Evolutionary conservation across 371 early-diverging fungal genomes (phyloP), one percentile per base, ranked within the genome.

Genomic region (Catenaria anguillulae): DNA sequence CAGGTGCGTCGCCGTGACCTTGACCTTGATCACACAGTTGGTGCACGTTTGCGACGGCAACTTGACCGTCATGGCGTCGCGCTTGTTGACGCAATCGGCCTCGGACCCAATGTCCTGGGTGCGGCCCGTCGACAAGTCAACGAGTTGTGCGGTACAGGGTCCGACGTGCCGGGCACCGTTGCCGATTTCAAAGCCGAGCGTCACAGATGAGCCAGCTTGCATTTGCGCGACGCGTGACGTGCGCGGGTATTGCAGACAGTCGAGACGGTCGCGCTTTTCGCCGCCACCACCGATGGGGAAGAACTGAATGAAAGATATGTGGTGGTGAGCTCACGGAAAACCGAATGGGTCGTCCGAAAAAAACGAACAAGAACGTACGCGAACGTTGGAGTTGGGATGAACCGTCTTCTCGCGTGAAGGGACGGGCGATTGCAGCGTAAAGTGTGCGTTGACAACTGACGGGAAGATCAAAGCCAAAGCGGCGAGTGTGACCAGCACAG

Each of bases 1-100:
- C 12, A 58, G 24, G 43, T 58, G 58, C 40, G 58, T 58, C n/a
- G 58, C 58, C 26, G 12, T 35, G 26, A 58, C 58, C 15, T 10
- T 26, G 15, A 42, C 42, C 31, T 58, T 58, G 35, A 58, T 1
- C 15, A 58, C 58, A 21, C 58, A 58, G 36, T 58, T 13, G 35
- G 24, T 1, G 58, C 58, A 58, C 24, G 45, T 43, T 12, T 12
- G 24, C 58, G 40, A 42, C 26, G 58, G 58, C 24, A 58, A 4
- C 42, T 33, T 23, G 15, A 58, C 29, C 34, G 58, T n/a, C 29
- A 33, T 26, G 26, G 58, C 36, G 36, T 36, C 35, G 15, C 10
- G 13, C 8, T 35, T 33, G 43, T n/a, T 29, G 31, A 58, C 58
- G 17, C 58, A 58, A 24, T 58, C 24, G 17, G n/a, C 29, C 36